Conservation (phyloP, 2,329 filamentous ascomycete species). For the Diplodia seriata region DNA sequence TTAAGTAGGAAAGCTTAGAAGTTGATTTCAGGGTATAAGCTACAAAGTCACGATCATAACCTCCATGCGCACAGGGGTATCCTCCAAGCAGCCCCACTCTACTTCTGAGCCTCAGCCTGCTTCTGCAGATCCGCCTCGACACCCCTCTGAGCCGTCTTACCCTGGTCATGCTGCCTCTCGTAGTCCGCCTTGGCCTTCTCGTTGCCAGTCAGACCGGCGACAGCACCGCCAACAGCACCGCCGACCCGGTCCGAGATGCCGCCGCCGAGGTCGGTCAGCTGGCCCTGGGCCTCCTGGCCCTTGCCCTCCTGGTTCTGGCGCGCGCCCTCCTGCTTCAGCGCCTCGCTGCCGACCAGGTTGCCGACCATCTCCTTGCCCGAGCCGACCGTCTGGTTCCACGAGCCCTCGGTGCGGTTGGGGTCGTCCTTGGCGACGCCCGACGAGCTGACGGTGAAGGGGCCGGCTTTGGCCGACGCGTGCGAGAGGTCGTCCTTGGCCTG, state of each 20-base stretch:
- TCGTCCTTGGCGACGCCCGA: slow-evolving; percentile 76
- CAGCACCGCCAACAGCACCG: slow-evolving; percentile 73
- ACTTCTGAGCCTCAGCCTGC: slow-evolving; percentile 59
- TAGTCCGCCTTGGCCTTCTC: slow-evolving; percentile 68
- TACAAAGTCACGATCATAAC: slow-evolving; percentile 10
- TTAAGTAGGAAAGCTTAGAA: neutral
- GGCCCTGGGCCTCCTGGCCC: slow-evolving; percentile 81
- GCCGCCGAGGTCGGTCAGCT: slow-evolving; percentile 74
- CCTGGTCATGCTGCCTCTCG: slow-evolving; percentile 74
- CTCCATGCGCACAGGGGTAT: neutral
- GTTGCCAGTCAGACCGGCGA: slow-evolving; percentile 77
- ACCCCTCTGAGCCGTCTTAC: slow-evolving; percentile 83
- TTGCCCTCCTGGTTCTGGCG: slow-evolving; percentile 83
- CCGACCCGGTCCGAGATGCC: slow-evolving; percentile 65
- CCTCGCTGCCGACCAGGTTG: slow-evolving; percentile 75
- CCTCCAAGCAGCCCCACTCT: neutral
- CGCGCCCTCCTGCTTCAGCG: slow-evolving; percentile 74
- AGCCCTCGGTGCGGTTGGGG: slow-evolving; percentile 72
- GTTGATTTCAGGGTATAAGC: slow-evolving; percentile 11
- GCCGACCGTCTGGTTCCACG: slow-evolving; percentile 90
- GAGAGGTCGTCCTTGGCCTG: slow-evolving; percentile 74
- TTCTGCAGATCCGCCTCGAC: slow-evolving; percentile 83
- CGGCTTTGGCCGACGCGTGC: slow-evolving; percentile 76
- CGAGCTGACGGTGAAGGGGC: slow-evolving; percentile 71
- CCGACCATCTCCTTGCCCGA: slow-evolving; percentile 83